phyloP scores from a whole-genome alignment of 148 eudicot genomes.

The Rhododendron vialii region DNA sequence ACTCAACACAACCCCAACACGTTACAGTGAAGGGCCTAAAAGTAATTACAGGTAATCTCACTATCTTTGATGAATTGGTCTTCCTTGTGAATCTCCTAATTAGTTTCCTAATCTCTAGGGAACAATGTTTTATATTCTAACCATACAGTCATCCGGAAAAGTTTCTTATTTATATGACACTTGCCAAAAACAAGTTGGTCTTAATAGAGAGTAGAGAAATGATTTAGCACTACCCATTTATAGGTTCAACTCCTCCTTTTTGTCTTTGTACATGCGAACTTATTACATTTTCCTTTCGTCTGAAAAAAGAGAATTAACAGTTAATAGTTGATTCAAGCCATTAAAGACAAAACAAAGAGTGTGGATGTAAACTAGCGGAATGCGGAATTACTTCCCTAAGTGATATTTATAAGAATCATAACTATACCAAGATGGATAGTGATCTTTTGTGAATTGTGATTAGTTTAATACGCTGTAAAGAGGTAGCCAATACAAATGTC shows the following conservation, averaged over 20 bases:
- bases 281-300: background rate
- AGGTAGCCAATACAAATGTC: background rate
- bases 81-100: background rate
- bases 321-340: background rate
- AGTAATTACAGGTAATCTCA: slow-evolving; percentile 43
- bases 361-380: background rate
- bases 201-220: background rate
- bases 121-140: background rate
- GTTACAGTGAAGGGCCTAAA: slow-evolving; percentile 24
- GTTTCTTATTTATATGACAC: background rate
- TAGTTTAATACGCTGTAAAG: background rate
- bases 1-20: slow-evolving; percentile 34
- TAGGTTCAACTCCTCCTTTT: background rate
- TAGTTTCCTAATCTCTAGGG: background rate
- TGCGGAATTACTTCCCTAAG: background rate
- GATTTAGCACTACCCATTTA: background rate
- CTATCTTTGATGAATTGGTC: background rate
- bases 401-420: background rate
- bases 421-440: background rate
- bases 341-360: background rate
- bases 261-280: background rate
- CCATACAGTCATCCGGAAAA: background rate
- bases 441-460: background rate
- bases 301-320: background rate
- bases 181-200: background rate